Base-by-base conservation (phyloP, 176 grass and related monocot genomes). In the Alopecurus myosuroides region DNA sequence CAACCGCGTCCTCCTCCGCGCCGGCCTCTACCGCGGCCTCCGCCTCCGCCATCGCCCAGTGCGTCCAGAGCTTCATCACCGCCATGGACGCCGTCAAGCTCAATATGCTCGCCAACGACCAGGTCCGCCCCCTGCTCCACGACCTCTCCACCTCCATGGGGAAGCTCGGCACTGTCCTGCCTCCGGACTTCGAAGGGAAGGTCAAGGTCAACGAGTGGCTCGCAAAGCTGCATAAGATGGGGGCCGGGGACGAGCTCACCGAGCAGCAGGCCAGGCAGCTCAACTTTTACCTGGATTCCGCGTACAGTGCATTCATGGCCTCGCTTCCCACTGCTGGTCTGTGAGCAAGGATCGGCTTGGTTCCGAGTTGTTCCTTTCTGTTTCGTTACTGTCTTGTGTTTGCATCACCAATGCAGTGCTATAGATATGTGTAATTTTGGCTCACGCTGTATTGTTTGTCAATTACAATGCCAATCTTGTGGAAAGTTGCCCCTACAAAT, bases 51-150 rank as follows among this genome's bases (percentile, higher is more conserved):
- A 94, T 98, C 86, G 95, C 95, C 3, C 90, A 94, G 76, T 98
- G 95, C 79, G 95, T 94, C 57, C 95, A 93, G 87, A 86, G 87
- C 78, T 98, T 98, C 75, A 98, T 98, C 71, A 98, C 95, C 67
- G 95, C 92, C 72, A 98, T 95, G 95, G 95, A 98, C 36, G 90
- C 95, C 11, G 84, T 98, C 64, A 98, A 98, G 81, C 92, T 95
- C 67, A 98, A 98, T 42, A 98, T 98, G 95, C 85, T 98, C 6
- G 95, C 95, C 55, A 91, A 93, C 57, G 92, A 98, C 52, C 95
- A 97, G 95, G 92, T 98, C 37, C 92, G 94, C 85, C 95, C 95
- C 14, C 81, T 95, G 28, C 88, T 98, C 19, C 92, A 94, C 20
- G 95, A 98, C 28, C 88, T 98, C 23, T 91, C 92, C 1, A 86